Conservation (phyloP, 805 yeast species). For the Vanderwaltozyma verrucispora region DNA sequence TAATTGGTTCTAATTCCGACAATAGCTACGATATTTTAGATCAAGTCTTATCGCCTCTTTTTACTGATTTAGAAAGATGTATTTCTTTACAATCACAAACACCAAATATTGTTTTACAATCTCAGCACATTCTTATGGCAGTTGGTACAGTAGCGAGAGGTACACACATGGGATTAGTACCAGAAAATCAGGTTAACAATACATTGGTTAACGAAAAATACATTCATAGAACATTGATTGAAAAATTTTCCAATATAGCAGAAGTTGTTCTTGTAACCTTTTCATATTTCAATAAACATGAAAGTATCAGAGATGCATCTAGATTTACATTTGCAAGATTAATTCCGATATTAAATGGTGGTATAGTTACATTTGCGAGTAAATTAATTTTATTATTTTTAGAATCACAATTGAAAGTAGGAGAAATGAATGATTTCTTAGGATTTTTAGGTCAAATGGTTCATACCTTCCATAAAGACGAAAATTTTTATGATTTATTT, state of each 20-base stretch:
- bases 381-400: constrained; percentile 62
- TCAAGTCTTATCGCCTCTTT: constrained; percentile 63
- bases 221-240: constrained; percentile 27
- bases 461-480: constrained; percentile 62
- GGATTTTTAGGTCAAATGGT: constrained; percentile 82
- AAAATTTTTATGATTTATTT: constrained; percentile 59
- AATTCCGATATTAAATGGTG: constrained; percentile 56
- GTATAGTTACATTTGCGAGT: constrained; percentile 44
- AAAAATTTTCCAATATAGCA: constrained; percentile 55
- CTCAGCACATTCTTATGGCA: constrained; percentile 81
- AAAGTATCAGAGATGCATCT: constrained; percentile 71
- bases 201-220: constrained; percentile 23
- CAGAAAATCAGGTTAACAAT: constrained; percentile 32
- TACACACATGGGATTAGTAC: constrained; percentile 42
- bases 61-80: constrained; percentile 56
- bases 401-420: constrained; percentile 42
- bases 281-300: constrained; percentile 58
- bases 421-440: constrained; percentile 70
- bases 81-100: constrained; percentile 37
- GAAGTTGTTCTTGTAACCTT: constrained; percentile 77
- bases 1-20: constrained; percentile 44
- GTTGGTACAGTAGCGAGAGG: constrained; percentile 88
- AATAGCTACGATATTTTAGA: constrained; percentile 41
- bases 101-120: constrained; percentile 48
- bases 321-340: constrained; percentile 82